Conservation (phyloP, 768 basidiomycete genomes). For the Boletales sp. region DNA sequence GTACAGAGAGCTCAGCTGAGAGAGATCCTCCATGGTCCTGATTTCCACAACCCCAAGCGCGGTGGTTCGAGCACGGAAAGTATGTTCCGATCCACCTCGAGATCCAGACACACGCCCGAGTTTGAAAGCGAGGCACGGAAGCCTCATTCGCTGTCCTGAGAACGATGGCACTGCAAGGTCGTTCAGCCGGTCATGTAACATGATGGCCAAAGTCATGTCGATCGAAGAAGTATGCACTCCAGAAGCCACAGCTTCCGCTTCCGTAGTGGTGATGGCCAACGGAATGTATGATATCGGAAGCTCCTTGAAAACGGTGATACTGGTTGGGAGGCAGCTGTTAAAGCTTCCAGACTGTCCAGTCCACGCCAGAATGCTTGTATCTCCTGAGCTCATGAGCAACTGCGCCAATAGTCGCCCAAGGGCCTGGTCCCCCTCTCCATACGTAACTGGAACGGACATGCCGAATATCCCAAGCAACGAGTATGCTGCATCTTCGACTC, state of each 20-base stretch:
- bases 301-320: too few species aligned
- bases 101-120: neutral
- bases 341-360: too few species aligned
- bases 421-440: too few species aligned
- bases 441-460: too few species aligned
- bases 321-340: too few species aligned
- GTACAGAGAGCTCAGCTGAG: neutral
- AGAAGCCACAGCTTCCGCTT: neutral
- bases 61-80: neutral
- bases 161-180: neutral
- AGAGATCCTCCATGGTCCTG: slow-evolving; percentile 3
- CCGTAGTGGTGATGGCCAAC: neutral
- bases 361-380: too few species aligned
- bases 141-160: neutral
- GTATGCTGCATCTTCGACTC: too few species aligned
- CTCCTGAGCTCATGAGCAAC: too few species aligned
- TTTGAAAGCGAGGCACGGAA: slow-evolving; percentile 10
- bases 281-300: slow-evolving; percentile 4
- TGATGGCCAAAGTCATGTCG: neutral
- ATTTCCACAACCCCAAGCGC: too few species aligned
- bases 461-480: too few species aligned
- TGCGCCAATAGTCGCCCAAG: too few species aligned
- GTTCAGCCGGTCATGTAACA: too few species aligned
- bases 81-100: neutral
- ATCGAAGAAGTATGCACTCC: neutral